Conservation (phyloP, 23 red algal species). For the Gracilaria domingensis region DNA sequence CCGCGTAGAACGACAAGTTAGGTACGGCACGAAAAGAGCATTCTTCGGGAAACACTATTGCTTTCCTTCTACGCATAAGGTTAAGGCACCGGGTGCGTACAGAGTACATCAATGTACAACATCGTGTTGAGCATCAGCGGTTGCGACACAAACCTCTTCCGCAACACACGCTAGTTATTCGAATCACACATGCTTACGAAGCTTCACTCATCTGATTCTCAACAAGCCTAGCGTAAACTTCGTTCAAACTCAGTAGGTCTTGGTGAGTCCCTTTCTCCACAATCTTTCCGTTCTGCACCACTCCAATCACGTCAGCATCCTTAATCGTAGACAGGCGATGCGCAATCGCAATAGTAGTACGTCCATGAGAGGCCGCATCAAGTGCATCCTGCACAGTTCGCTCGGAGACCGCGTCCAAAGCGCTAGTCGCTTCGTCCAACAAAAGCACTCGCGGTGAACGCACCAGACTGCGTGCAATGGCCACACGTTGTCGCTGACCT, state of each 20-base stretch:
- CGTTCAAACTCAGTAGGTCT: constrained; percentile 64
- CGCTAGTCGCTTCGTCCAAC: constrained; percentile 92
- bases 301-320: constrained; percentile 86
- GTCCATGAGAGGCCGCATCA: constrained; percentile 69
- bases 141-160: background rate
- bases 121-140: no score
- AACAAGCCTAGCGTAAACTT: constrained; percentile 74
- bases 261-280: constrained; percentile 92
- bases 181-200: background rate
- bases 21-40: background rate
- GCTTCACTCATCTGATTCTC: constrained; percentile 43
- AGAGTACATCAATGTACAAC: background rate
- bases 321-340: constrained; percentile 93
- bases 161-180: no score
- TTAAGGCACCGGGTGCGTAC: no score
- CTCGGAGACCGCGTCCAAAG: constrained; percentile 91
- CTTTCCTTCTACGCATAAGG: no score
- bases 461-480: constrained; percentile 91
- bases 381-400: constrained; percentile 88
- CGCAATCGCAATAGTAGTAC: constrained; percentile 93
- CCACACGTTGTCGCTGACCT: constrained; percentile 91
- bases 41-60: background rate
- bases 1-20: no score
- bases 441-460: constrained; percentile 82
- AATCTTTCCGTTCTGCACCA: constrained; percentile 84